These are phyloP conservation scores for Cytospora paraplurivora DNA, from an alignment of 2,329 filamentous ascomycete species.

Conservation along the genomic window DNA sequence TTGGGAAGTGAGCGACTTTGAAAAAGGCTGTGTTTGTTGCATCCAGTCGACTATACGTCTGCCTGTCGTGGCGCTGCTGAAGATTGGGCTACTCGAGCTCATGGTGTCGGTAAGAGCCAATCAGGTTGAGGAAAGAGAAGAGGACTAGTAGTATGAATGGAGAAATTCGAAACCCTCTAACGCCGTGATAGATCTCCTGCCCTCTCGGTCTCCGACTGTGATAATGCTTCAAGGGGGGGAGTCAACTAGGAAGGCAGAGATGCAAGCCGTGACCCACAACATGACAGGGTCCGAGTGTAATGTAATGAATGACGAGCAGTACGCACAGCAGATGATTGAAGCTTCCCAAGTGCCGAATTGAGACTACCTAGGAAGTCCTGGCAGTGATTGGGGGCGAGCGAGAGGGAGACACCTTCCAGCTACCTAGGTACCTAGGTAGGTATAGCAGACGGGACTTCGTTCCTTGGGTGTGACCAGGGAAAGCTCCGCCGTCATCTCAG, in stretches of 20 bases:
- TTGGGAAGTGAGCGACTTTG: conserved; percentile 5
- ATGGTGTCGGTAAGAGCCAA: conserved; percentile 22
- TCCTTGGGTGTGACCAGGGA: background rate
- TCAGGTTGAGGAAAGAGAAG: background rate
- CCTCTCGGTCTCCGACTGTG: conserved; percentile 7
- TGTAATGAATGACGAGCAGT: conserved; percentile 8
- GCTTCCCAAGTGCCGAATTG: background rate
- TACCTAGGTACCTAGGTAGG: too few relatives aligned
- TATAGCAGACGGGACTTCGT: conserved; percentile 1
- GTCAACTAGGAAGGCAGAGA: conserved; percentile 24
- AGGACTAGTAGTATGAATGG: conserved; percentile 2
- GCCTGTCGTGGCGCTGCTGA: conserved; percentile 19
- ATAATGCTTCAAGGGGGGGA: conserved; percentile 22
- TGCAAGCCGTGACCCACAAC: conserved; percentile 28
- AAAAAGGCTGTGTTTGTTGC: conserved; percentile 13
- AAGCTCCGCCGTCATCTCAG: background rate
- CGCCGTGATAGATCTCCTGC: background rate
- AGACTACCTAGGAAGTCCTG: background rate
- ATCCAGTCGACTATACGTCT: conserved; percentile 14
- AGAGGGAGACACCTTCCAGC: background rate
- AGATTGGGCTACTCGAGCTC: conserved; percentile 10
- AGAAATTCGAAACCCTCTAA: conserved; percentile 1
- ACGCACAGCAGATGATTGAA: conserved; percentile 10
- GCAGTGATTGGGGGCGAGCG: background rate
- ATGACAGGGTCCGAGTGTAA: conserved; percentile 20